Evolutionary conservation across 2,329 filamentous ascomycete genomes (phyloP).

Genomic region (Trichoderma koningii): DNA sequence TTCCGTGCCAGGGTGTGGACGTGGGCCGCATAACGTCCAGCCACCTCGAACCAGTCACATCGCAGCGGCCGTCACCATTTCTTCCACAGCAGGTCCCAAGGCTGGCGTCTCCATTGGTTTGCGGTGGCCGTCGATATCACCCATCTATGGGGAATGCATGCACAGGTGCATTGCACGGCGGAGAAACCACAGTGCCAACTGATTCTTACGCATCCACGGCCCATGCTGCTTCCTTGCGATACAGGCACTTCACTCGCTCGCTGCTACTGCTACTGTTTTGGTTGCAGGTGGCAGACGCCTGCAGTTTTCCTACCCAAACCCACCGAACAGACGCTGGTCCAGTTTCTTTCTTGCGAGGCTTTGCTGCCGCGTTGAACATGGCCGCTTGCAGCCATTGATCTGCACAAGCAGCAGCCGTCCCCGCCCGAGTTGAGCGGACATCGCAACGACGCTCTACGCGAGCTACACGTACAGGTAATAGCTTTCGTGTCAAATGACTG

Average conservation of each 20-base stretch:
- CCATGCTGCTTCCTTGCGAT: background rate
- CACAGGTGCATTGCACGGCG: conserved; percentile 27
- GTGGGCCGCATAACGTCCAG: conserved; percentile 27
- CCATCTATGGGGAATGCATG: conserved; percentile 31
- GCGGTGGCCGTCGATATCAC: conserved; percentile 31
- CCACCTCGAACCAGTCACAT: conserved; percentile 30
- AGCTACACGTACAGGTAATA: conserved; percentile 30
- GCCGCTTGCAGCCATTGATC: conserved; percentile 31
- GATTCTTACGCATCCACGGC: conserved; percentile 25
- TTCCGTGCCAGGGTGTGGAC: conserved; percentile 23
- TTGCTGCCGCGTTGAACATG: conserved; percentile 24
- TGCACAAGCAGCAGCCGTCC: conserved; percentile 29
- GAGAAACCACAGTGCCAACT: conserved; percentile 13
- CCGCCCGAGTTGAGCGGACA: conserved; percentile 30
- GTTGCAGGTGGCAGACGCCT: conserved; percentile 15
- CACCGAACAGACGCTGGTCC: conserved; percentile 27
- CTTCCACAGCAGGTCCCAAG: conserved; percentile 32
- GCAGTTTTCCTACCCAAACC: conserved; percentile 32
- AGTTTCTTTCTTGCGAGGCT: conserved; percentile 20
- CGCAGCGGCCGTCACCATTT: conserved; percentile 33
- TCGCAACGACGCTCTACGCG: conserved; percentile 15
- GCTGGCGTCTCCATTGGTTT: conserved; percentile 31
- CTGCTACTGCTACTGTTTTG: background rate
- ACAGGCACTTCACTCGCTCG: background rate
- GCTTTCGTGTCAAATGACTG: conserved; percentile 34